Conservation (phyloP, 768 basidiomycete genomes). For the Panellus pusillus region DNA sequence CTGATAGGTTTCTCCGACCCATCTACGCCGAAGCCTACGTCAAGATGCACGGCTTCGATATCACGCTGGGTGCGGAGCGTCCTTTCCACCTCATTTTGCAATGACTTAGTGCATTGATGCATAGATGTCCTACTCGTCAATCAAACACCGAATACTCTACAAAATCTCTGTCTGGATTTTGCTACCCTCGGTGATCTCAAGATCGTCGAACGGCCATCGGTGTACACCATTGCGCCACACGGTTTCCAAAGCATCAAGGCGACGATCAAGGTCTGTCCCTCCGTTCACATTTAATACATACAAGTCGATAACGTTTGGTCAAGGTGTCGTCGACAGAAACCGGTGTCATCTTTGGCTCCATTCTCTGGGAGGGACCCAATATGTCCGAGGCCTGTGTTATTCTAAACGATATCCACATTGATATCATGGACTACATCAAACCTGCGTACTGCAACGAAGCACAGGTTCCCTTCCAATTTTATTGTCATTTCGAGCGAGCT, state of each 20-base stretch:
- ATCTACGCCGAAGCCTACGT: slow-evolving; percentile 98
- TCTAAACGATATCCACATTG: slow-evolving; percentile 95
- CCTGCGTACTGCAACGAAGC: slow-evolving; percentile 94
- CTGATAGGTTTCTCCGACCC: slow-evolving; percentile 83
- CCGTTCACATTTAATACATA: neutral
- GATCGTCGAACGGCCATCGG: slow-evolving; percentile 92
- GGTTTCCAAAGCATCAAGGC: slow-evolving; percentile 99
- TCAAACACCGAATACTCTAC: slow-evolving; percentile 89
- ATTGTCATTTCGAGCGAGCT: neutral
- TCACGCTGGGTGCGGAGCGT: slow-evolving; percentile 70
- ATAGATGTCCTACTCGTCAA: slow-evolving; percentile 95
- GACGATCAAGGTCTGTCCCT: slow-evolving; percentile 76
- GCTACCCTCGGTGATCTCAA: slow-evolving; percentile 97
- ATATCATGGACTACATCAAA: slow-evolving; percentile 98
- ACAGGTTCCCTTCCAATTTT: slow-evolving; percentile 55
- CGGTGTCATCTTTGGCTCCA: slow-evolving; percentile 97
- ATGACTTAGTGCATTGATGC: neutral
- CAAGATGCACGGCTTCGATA: slow-evolving; percentile 97
- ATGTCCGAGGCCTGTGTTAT: slow-evolving; percentile 91
- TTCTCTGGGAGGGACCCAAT: slow-evolving; percentile 91
- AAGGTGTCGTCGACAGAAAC: slow-evolving; percentile 94
- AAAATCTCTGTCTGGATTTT: slow-evolving; percentile 96
- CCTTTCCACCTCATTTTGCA: neutral
- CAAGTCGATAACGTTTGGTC: neutral
- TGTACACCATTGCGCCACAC: slow-evolving; percentile 92